A percentile compares a stretch with the other conserved stretches of the same genome.
phyloP scores from a whole-genome alignment of 257 asterid genomes.

The Nicotiana tomentosiformis region DNA sequence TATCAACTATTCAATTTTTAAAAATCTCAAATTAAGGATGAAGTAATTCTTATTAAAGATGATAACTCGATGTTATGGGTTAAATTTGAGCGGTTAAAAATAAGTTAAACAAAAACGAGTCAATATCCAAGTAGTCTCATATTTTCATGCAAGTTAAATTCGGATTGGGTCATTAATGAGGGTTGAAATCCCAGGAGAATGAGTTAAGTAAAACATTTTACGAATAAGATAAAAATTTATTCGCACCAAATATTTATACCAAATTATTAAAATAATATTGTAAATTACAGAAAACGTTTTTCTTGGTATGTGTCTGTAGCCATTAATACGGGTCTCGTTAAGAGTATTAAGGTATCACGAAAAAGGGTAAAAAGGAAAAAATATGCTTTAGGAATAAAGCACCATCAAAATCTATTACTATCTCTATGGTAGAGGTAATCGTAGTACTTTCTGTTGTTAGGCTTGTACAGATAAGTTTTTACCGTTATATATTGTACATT shows the following conservation, averaged over 20 bases:
- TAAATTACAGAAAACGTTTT: background rate
- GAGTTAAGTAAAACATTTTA: background rate
- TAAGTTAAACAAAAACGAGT: too few species aligned
- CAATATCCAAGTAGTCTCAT: background rate
- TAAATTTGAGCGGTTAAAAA: too few species aligned
- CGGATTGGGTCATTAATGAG: background rate
- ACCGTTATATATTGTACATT: background rate
- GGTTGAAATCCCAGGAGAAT: background rate
- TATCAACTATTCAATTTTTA: too few species aligned
- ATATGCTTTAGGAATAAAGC: background rate
- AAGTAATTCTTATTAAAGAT: background rate
- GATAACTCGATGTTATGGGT: background rate
- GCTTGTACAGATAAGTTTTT: background rate
- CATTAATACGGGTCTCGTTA: background rate
- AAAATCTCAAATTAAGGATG: background rate
- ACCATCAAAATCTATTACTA: background rate
- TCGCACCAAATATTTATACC: too few species aligned
- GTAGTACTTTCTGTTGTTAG: background rate
- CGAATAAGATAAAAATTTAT: too few species aligned
- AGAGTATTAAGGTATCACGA: background rate
- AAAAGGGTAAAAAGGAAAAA: background rate
- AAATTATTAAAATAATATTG: too few species aligned
- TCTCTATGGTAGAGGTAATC: background rate
- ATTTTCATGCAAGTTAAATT: background rate
- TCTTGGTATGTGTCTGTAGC: background rate